Conservation (phyloP, 192 early-diverging fungal species). For the Podila epigama region DNA sequence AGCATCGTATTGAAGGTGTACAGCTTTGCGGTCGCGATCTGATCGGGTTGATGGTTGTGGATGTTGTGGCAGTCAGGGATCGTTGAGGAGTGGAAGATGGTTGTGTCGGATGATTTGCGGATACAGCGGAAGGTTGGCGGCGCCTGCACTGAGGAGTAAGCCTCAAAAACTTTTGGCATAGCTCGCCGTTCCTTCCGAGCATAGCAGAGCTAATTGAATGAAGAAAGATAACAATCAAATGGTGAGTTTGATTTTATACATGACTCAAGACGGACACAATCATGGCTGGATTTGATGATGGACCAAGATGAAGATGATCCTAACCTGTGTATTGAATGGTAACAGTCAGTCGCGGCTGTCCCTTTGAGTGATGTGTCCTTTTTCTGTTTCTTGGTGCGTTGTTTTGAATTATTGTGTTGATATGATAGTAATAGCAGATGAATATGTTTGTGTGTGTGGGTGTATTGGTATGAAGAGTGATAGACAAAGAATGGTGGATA, state of each 20-base stretch:
- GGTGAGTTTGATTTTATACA: background rate
- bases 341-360: background rate
- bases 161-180: conserved; percentile 23
- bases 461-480: too few relatives aligned
- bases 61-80: background rate
- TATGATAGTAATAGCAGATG: background rate
- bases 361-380: background rate
- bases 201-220: conserved; percentile 12
- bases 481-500: too few relatives aligned
- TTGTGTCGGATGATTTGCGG: background rate
- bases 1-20: background rate
- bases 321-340: background rate
- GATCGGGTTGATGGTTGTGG: background rate
- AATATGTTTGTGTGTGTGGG: background rate
- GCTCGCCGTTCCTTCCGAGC: conserved; percentile 45
- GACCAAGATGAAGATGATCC: background rate
- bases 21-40: background rate
- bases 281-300: too few relatives aligned
- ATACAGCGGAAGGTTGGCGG: conserved; percentile 1
- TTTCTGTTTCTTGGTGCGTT: background rate
- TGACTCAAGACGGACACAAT: too few relatives aligned
- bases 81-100: background rate
- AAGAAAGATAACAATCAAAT: background rate
- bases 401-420: too few relatives aligned
- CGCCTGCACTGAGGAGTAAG: conserved; percentile 8